phyloP scores from a whole-genome alignment of 768 basidiomycete species.

The Zangia roseola region DNA sequence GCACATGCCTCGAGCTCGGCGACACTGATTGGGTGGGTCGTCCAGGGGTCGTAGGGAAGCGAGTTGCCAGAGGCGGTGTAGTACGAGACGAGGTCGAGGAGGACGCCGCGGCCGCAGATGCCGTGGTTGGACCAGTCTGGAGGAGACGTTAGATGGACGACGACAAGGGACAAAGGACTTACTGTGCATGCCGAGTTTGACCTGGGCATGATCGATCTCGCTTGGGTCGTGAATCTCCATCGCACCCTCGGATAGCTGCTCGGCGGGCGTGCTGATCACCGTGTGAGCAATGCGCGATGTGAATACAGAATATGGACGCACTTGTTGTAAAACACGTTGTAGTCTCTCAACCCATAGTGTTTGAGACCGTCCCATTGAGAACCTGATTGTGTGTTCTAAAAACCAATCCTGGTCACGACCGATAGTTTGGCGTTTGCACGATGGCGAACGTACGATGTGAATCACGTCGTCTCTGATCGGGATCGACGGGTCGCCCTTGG shows the following conservation, averaged over 20 bases:
- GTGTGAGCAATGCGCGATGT: too few relatives aligned
- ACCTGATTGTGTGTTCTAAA: constrained; percentile 68
- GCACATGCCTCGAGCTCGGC: constrained; percentile 59
- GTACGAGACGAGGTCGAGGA: constrained; percentile 61
- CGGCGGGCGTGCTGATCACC: constrained; percentile 41
- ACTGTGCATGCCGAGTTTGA: constrained; percentile 70
- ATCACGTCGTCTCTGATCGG: constrained; percentile 47
- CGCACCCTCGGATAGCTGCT: constrained; percentile 43
- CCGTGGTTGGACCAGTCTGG: constrained; percentile 71
- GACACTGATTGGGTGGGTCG: constrained; percentile 50
- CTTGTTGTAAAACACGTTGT: constrained; percentile 66
- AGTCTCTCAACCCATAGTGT: constrained; percentile 53
- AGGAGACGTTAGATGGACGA: neutral
- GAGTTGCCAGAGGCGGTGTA: constrained; percentile 39
- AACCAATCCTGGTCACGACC: neutral
- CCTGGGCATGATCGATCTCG: constrained; percentile 43
- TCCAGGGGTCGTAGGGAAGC: constrained; percentile 66
- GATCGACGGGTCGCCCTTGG: constrained; percentile 12
- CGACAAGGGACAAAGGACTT: constrained; percentile 21
- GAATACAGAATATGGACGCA: constrained; percentile 23
- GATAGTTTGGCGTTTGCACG: too few relatives aligned
- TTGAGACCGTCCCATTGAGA: constrained; percentile 70
- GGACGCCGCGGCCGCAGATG: constrained; percentile 65
- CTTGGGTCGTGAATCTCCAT: constrained; percentile 49
- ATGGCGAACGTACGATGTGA: constrained; percentile 43